phyloP scores from a whole-genome alignment of 768 basidiomycete species.

The Boletus rex-veris region DNA sequence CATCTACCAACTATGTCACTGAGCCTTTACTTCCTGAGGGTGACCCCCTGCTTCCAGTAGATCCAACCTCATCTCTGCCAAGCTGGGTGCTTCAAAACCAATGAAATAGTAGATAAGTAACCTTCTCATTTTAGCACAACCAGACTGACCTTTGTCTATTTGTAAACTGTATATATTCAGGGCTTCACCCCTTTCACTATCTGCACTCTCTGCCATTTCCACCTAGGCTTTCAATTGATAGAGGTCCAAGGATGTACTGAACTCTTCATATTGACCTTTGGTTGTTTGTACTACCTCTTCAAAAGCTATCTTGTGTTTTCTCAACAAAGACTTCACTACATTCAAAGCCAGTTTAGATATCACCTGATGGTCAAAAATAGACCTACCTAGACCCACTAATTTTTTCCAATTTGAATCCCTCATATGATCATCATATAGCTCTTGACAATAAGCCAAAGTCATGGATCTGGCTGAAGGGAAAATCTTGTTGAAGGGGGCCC shows the following conservation, averaged over 20 bases:
- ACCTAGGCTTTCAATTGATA: no score
- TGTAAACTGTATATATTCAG: background rate
- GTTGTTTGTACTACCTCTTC: background rate
- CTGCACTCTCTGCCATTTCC: no score
- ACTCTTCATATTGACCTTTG: background rate
- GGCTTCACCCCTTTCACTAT: background rate
- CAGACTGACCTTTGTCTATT: background rate
- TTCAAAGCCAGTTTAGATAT: no score
- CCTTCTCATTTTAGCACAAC: no score
- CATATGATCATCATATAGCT: no score
- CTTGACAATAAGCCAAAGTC: no score
- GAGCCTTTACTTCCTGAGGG: background rate
- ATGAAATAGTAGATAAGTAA: no score
- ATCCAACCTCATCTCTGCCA: background rate
- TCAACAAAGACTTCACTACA: background rate
- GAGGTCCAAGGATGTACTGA: background rate
- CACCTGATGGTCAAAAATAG: no score
- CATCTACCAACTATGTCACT: background rate
- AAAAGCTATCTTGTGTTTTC: background rate
- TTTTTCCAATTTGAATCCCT: no score
- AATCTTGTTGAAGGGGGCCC: no score
- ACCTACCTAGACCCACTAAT: no score
- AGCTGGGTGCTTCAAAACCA: background rate
- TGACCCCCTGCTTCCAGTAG: background rate
- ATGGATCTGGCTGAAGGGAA: no score